These are phyloP conservation scores for Tuber aestivum DNA, from an alignment of 495 filamentous ascomycete genomes.

Conservation along the genomic window DNA sequence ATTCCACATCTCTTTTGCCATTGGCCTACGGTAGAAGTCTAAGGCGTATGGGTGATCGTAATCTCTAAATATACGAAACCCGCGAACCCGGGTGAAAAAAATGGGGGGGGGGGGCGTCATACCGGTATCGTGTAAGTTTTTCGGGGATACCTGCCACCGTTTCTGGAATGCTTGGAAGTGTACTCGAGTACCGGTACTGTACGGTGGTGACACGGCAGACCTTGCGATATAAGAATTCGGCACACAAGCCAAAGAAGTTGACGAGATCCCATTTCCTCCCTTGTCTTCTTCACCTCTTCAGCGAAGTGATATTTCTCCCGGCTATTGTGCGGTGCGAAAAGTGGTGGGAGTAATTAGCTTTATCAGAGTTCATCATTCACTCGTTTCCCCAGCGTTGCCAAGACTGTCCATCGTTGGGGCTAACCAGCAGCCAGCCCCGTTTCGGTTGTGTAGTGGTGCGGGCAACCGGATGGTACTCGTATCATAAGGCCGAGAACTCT, in stretches of 20 bases:
- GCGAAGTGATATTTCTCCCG: not conserved
- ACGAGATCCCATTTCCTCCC: not conserved
- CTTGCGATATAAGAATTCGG: not conserved
- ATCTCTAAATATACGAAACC: not conserved
- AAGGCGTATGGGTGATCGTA: not conserved
- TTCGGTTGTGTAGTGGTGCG: not conserved
- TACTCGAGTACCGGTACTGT: not conserved
- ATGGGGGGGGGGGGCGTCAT: not conserved
- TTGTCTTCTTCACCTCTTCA: not conserved
- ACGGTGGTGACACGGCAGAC: not conserved
- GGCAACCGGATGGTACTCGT: not conserved
- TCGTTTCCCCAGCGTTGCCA: not conserved
- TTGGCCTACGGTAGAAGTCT: not conserved
- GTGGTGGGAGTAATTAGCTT: not conserved
- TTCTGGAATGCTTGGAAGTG: not conserved
- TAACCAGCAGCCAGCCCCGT: not conserved
- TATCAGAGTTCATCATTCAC: constrained; percentile 4
- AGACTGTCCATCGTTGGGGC: not conserved
- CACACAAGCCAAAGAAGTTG: not conserved
- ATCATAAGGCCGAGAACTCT: not conserved
- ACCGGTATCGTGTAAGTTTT: not conserved
- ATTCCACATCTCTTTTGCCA: not conserved
- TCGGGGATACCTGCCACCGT: not conserved
- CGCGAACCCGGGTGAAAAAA: not conserved
- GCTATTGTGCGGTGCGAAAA: not conserved